A percentile compares a stretch with the other conserved stretches of the same genome.
Conservation (phyloP, 1,284 basidiomycete genomes). For the Naganishia sp. region DNA sequence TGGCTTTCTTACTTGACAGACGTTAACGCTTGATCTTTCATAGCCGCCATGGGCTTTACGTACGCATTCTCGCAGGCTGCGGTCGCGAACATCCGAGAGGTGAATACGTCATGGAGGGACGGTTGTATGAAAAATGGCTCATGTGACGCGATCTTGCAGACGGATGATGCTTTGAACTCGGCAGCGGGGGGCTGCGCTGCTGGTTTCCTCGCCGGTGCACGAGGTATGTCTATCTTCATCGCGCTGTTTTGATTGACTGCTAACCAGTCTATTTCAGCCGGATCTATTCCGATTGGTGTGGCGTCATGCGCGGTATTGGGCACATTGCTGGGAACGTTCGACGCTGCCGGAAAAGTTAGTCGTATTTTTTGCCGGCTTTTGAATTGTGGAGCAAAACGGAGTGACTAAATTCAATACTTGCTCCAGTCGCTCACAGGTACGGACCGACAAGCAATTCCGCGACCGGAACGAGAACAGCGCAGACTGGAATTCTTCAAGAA, state of each 20-base stretch:
- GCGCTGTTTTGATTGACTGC: not conserved
- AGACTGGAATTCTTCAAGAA: slow-evolving; percentile 58
- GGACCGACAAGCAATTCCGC: slow-evolving; percentile 43
- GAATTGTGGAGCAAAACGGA: too few relatives aligned
- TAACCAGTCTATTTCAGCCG: slow-evolving; percentile 57
- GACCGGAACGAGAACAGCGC: slow-evolving; percentile 55
- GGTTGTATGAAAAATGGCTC: not conserved
- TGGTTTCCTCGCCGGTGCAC: slow-evolving; percentile 83
- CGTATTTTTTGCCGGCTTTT: slow-evolving; percentile 28
- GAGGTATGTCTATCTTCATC: slow-evolving; percentile 60
- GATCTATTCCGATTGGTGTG: slow-evolving; percentile 80
- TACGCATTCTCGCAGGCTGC: slow-evolving; percentile 80
- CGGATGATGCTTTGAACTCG: slow-evolving; percentile 79
- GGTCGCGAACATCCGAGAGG: slow-evolving; percentile 75
- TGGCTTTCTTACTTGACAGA: not conserved
- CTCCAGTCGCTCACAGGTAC: slow-evolving; percentile 46
- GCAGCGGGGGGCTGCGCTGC: slow-evolving; percentile 89
- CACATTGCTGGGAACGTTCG: slow-evolving; percentile 76
- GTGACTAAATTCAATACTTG: slow-evolving; percentile 4
- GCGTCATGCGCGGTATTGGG: slow-evolving; percentile 79
- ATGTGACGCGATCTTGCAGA: slow-evolving; percentile 46
- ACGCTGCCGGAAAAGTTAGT: slow-evolving; percentile 68
- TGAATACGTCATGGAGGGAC: slow-evolving; percentile 32
- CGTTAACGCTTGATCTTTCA: not conserved
- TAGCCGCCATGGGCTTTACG: slow-evolving; percentile 87